Conservation (phyloP, 2,329 filamentous ascomycete genomes). For the Xylaria sp. region DNA sequence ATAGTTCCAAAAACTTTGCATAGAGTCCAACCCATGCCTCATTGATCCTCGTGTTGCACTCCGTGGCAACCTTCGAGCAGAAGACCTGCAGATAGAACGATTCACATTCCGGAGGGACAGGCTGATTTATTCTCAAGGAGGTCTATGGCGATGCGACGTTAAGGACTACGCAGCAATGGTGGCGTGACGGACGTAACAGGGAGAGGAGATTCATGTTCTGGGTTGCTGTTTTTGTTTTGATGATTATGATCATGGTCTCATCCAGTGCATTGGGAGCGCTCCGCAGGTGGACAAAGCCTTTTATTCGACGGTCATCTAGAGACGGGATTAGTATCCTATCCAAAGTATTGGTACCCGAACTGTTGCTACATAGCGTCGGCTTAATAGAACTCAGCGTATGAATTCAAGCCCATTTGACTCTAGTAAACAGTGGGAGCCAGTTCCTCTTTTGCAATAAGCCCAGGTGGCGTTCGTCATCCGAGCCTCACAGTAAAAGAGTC, state of each 20-base stretch:
- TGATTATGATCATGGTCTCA: slow-evolving; percentile 51
- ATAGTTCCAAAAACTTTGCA: slow-evolving; percentile 24
- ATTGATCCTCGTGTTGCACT: slow-evolving; percentile 45
- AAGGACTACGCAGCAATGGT: slow-evolving; percentile 53
- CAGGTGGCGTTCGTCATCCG: background rate
- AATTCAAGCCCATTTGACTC: background rate
- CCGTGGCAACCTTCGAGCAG: slow-evolving; percentile 48
- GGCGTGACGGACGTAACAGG: slow-evolving; percentile 54
- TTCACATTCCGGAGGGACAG: slow-evolving; percentile 56
- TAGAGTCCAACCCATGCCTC: background rate
- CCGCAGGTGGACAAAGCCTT: slow-evolving; percentile 51
- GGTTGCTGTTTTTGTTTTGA: slow-evolving; percentile 53
- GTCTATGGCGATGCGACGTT: slow-evolving; percentile 53
- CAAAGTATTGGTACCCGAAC: background rate
- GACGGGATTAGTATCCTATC: background rate
- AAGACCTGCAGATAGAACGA: slow-evolving; percentile 49
- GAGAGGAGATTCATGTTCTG: slow-evolving; percentile 60
- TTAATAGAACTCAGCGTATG: background rate
- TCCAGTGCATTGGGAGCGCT: slow-evolving; percentile 55
- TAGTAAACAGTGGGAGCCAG: background rate
- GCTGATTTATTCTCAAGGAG: slow-evolving; percentile 55
- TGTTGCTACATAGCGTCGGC: background rate
- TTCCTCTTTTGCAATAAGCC: background rate
- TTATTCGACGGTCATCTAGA: slow-evolving; percentile 16
- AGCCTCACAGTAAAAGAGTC: background rate